Evolutionary conservation across 2,329 filamentous ascomycete genomes (phyloP), one percentile per base, ranked within the genome.

Genomic region (Neonectria hederae): DNA sequence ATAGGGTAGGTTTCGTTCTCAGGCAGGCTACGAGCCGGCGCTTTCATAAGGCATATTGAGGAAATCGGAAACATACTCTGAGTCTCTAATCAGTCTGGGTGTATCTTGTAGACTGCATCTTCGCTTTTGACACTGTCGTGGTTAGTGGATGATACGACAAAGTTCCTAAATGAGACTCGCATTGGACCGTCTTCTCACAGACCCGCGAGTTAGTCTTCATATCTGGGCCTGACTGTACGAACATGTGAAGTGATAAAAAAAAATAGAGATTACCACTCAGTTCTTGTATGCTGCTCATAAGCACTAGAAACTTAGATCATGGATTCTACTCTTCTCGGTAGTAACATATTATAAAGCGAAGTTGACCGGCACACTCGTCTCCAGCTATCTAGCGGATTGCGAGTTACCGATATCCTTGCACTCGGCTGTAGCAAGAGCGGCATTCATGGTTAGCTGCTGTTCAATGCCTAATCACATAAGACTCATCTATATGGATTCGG

Each of bases 11-110:
- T 7, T n/a, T 19, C 2, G 26, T n/a, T n/a, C 24, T 19, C 17
- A 19, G 11, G 24, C 21, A 43, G 19, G 35, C 38, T 17, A 21
- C 35, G 45, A 21, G 22, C 45, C 19, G 7, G 24, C 24, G 24
- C 45, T 19, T 56, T 65, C 65, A 70, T 65, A 52, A 63, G 48
- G 70, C 55, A 32, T 14, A 30, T 40, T 32, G 28, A 63, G 49
- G 60, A 57, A 57, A 26, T 14, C 13, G 14, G 24, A 43, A 30
- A 21, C 32, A 26, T 52, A 52, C 28, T 65, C 43, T 54, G 17
- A 65, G 42, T 40, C 38, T 63, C 59, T 62, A 57, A 56, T 59
- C 28, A 46, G 54, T 52, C 1, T 19, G n/a, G 59, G 46, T 45
- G 7, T 5, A 26, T 48, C 22, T 48, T 26, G 40, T 10, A 45